phyloP scores from a whole-genome alignment of 176 grass and related monocot genomes.

The Oryza coarctata region DNA sequence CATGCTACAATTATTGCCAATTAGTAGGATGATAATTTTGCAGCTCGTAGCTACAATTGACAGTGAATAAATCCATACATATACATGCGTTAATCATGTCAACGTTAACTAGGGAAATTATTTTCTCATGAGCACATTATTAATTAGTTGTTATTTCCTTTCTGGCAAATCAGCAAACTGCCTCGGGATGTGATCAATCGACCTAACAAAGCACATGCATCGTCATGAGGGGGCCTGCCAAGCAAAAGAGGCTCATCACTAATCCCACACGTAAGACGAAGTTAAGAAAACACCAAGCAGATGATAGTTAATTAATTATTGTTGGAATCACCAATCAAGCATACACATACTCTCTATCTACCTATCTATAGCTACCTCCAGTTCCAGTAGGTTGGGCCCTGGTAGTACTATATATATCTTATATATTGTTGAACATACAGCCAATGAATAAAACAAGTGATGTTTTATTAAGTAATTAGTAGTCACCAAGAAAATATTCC shows the following conservation, averaged over 20 bases:
- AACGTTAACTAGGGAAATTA: background rate
- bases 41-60: background rate
- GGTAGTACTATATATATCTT: background rate
- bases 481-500: background rate
- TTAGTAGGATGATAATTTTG: background rate
- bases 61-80: background rate
- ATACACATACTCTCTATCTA: background rate
- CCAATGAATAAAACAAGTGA: background rate
- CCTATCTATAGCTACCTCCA: background rate
- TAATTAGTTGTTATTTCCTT: background rate
- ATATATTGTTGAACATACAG: too few relatives aligned
- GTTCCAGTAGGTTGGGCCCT: background rate
- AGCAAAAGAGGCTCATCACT: background rate
- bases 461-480: background rate
- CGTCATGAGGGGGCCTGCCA: background rate
- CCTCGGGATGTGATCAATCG: background rate
- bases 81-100: background rate
- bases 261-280: background rate
- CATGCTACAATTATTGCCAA: too few relatives aligned
- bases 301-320: background rate
- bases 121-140: background rate
- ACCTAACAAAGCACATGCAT: background rate
- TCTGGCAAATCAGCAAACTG: background rate
- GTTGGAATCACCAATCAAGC: background rate
- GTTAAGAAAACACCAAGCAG: background rate